Evolutionary conservation across 2,329 filamentous ascomycete genomes (phyloP).

Genomic region (Eurotiales sp.): DNA sequence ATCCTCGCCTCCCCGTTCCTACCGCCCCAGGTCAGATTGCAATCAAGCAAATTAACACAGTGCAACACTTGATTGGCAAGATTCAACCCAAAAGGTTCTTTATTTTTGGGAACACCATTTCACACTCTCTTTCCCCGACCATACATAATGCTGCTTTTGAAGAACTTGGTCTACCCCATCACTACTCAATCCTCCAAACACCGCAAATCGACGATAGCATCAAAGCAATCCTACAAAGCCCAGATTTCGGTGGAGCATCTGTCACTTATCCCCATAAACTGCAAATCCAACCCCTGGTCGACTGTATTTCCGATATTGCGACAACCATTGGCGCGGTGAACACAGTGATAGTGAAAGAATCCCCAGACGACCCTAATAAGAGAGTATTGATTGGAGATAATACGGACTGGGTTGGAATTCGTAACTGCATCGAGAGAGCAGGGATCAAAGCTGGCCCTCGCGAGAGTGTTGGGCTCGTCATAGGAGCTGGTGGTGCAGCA

Average conservation of each 20-base stretch:
- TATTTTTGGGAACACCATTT: slow-evolving; percentile 19
- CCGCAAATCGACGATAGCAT: slow-evolving; percentile 13
- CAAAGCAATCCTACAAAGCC: slow-evolving; percentile 55
- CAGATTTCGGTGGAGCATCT: slow-evolving; percentile 77
- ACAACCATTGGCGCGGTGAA: slow-evolving; percentile 5
- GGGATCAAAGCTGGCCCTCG: neutral
- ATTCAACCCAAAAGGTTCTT: neutral
- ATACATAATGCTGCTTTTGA: slow-evolving; percentile 22
- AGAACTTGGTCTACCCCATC: slow-evolving; percentile 13
- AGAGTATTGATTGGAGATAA: slow-evolving; percentile 1
- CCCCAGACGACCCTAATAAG: slow-evolving; percentile 4
- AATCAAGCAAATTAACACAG: neutral
- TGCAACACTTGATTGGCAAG: slow-evolving; percentile 1
- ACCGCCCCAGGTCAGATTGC: slow-evolving; percentile 3
- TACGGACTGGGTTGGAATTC: slow-evolving; percentile 7
- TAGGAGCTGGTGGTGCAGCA: slow-evolving; percentile 1
- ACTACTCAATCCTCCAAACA: slow-evolving; percentile 16
- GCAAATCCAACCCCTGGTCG: slow-evolving; percentile 10
- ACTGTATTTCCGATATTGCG: slow-evolving; percentile 13
- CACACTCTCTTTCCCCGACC: slow-evolving; percentile 18
- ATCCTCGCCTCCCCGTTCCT: neutral
- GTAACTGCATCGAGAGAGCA: slow-evolving; percentile 1
- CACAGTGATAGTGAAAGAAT: slow-evolving; percentile 8
- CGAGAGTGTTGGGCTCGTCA: neutral
- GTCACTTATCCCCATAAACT: slow-evolving; percentile 51